Percentiles rank a stretch among this genome's conserved stretches.
phyloP scores from a whole-genome alignment of 2,329 filamentous ascomycete genomes.

The Exophiala lecanii-corni region DNA sequence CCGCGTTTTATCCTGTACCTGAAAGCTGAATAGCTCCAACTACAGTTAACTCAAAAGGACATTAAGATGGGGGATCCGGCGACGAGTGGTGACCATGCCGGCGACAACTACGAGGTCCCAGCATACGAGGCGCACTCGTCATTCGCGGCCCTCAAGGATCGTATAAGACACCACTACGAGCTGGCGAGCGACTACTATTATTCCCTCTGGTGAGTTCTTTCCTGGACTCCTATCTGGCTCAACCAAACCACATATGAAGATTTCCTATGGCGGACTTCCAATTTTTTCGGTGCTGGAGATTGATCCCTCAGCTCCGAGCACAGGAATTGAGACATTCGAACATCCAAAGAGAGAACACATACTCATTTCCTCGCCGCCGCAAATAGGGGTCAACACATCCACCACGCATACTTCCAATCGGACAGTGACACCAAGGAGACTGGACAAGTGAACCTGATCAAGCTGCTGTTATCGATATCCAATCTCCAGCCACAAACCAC shows the following conservation, averaged over 20 bases:
- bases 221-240: no score
- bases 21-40: no score
- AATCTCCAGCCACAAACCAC: slow-evolving; percentile 32
- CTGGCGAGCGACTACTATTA: slow-evolving; percentile 60
- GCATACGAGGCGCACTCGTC: slow-evolving; percentile 20
- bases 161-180: slow-evolving; percentile 59
- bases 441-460: slow-evolving; percentile 55
- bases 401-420: slow-evolving; percentile 57
- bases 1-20: no score
- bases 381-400: slow-evolving; percentile 58
- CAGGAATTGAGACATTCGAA: no score
- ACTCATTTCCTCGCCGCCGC: no score
- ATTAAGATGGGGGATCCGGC: neutral
- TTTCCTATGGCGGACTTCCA: no score
- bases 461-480: slow-evolving; percentile 50
- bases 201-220: slow-evolving; percentile 54
- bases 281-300: no score
- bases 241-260: no score
- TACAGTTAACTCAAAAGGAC: no score
- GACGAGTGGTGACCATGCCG: slow-evolving; percentile 9
- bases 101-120: slow-evolving; percentile 24
- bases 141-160: slow-evolving; percentile 46
- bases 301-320: no score
- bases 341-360: no score
- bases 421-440: slow-evolving; percentile 51